Conservation (phyloP, 768 basidiomycete genomes). For the Gloeostereum incarnatum region DNA sequence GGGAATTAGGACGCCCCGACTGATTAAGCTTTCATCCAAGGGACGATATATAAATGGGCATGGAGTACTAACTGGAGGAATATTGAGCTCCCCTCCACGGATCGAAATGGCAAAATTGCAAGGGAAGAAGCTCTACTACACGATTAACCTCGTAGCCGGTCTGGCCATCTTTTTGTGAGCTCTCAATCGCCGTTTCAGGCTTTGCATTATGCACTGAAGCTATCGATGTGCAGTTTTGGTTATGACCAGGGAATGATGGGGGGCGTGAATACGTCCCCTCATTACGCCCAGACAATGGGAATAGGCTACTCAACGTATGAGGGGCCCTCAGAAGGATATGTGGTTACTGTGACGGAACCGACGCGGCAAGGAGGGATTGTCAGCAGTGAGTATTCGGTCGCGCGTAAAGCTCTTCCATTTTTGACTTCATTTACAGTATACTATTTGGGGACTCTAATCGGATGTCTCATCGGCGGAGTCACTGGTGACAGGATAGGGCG, state of each 20-base stretch:
- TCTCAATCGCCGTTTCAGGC: neutral
- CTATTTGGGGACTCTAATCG: slow-evolving; percentile 32
- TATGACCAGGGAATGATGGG: slow-evolving; percentile 43
- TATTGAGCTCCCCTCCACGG: too few species aligned
- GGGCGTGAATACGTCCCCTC: slow-evolving; percentile 34
- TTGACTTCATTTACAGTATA: slow-evolving; percentile 17
- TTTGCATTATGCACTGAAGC: neutral
- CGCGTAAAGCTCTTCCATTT: neutral
- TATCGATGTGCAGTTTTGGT: slow-evolving; percentile 23
- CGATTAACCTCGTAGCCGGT: slow-evolving; percentile 20
- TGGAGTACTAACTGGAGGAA: too few species aligned
- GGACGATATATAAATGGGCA: too few species aligned
- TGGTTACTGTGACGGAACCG: slow-evolving; percentile 30
- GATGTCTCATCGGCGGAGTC: slow-evolving; percentile 29
- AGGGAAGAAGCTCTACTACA: slow-evolving; percentile 17
- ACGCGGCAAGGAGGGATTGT: slow-evolving; percentile 36
- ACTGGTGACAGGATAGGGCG: slow-evolving; percentile 31
- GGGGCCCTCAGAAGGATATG: slow-evolving; percentile 30
- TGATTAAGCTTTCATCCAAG: too few species aligned
- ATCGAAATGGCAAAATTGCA: too few species aligned
- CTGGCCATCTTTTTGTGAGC: slow-evolving; percentile 22
- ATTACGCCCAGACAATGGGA: slow-evolving; percentile 30
- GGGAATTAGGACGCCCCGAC: too few species aligned
- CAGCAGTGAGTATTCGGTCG: slow-evolving; percentile 20
- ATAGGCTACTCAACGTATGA: slow-evolving; percentile 28